These are phyloP conservation scores for Leishmania guyanensis DNA, from an alignment of 208 protist species.

Conservation along the genomic window DNA sequence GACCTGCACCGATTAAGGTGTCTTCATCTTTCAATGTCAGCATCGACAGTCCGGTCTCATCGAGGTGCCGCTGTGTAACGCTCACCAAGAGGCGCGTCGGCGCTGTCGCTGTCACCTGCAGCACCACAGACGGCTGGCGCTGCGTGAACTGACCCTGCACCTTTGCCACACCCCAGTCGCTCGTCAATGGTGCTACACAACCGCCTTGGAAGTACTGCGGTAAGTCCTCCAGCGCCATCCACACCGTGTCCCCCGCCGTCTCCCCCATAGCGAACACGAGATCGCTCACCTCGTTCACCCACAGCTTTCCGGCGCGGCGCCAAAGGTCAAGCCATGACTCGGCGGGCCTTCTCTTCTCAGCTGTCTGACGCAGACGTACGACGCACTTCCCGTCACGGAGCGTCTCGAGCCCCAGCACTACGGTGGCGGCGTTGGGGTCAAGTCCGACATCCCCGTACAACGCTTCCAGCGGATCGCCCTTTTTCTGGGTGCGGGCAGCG, in stretches of 20 bases:
- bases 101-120: slow-evolving; percentile 48
- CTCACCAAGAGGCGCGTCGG: slow-evolving; percentile 37
- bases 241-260: slow-evolving; percentile 27
- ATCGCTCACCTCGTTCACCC: slow-evolving; percentile 39
- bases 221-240: slow-evolving; percentile 66
- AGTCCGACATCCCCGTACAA: slow-evolving; percentile 50
- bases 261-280: slow-evolving; percentile 25
- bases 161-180: slow-evolving; percentile 31
- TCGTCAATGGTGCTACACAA: slow-evolving; percentile 37
- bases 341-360: not conserved
- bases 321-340: slow-evolving; percentile 34
- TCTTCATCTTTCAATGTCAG: not conserved
- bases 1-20: not conserved
- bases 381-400: slow-evolving; percentile 19
- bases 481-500: slow-evolving; percentile 37
- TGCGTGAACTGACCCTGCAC: slow-evolving; percentile 38
- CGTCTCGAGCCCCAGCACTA: slow-evolving; percentile 39
- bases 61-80: slow-evolving; percentile 41
- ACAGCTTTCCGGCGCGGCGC: slow-evolving; percentile 45
- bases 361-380: slow-evolving; percentile 35
- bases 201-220: slow-evolving; percentile 67
- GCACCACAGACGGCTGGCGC: slow-evolving; percentile 37
- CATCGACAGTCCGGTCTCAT: slow-evolving; percentile 2
- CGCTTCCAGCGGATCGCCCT: slow-evolving; percentile 27
- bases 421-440: slow-evolving; percentile 22